phyloP scores from a whole-genome alignment of 108 stramenopile species.

The Cyclostephanos tholiformis region DNA sequence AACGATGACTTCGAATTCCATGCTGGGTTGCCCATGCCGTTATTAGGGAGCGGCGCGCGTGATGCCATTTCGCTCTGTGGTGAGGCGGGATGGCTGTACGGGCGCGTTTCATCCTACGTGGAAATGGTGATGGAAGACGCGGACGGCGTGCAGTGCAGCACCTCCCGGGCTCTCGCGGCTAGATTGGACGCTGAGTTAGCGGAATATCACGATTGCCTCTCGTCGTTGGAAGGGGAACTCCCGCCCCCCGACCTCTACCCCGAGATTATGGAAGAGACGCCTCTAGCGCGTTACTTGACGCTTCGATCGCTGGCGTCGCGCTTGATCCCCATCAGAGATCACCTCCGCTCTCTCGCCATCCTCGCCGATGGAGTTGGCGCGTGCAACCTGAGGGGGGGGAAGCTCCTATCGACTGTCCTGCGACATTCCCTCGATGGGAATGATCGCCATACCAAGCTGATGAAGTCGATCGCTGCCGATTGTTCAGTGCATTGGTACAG shows the following conservation, averaged over 20 bases:
- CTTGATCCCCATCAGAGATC: slow-evolving; percentile 56
- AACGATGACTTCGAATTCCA: slow-evolving; percentile 26
- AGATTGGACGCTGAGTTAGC: slow-evolving; percentile 67
- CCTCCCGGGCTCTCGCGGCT: slow-evolving; percentile 73
- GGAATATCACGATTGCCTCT: slow-evolving; percentile 72
- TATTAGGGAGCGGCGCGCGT: slow-evolving; percentile 63
- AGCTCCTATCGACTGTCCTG: slow-evolving; percentile 75
- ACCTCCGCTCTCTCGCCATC: slow-evolving; percentile 72
- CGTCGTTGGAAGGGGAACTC: slow-evolving; percentile 71
- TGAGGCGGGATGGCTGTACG: slow-evolving; percentile 88
- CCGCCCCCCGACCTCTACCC: slow-evolving; percentile 5
- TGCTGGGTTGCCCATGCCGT: slow-evolving; percentile 28
- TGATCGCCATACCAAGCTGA: slow-evolving; percentile 57
- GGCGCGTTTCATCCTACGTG: slow-evolving; percentile 57
- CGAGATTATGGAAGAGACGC: background rate
- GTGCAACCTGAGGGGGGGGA: slow-evolving; percentile 73
- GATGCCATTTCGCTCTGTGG: slow-evolving; percentile 77
- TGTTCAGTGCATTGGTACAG: slow-evolving; percentile 77
- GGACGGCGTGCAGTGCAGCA: slow-evolving; percentile 57
- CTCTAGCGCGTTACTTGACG: slow-evolving; percentile 40
- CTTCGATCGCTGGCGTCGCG: slow-evolving; percentile 74
- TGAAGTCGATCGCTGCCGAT: slow-evolving; percentile 67
- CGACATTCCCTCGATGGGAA: slow-evolving; percentile 85
- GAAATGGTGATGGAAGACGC: slow-evolving; percentile 42
- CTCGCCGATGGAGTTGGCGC: slow-evolving; percentile 69